Conservation (phyloP, 306 rosid genomes). For the Cicer bijugum region DNA sequence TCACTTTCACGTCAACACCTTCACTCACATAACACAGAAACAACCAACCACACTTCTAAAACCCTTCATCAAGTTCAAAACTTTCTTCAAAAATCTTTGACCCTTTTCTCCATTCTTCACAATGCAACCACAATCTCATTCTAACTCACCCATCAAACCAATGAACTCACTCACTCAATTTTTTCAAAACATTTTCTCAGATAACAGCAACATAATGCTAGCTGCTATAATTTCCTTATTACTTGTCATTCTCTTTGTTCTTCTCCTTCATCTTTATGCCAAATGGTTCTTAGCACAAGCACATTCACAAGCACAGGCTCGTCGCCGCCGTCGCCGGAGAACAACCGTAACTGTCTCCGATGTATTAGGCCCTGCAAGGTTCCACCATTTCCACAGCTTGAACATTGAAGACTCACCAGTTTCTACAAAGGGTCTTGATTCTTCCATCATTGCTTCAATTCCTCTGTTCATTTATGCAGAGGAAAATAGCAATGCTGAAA, state of each 20-base stretch:
- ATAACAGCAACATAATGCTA: constrained; percentile 78
- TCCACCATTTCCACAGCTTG: constrained; percentile 61
- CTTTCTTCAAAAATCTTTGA: constrained; percentile 3
- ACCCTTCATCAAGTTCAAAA: constrained; percentile 32
- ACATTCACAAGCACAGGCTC: constrained; percentile 47
- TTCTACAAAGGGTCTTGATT: constrained; percentile 72
- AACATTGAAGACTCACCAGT: constrained; percentile 49
- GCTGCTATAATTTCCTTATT: constrained; percentile 82
- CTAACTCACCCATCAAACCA: constrained; percentile 39
- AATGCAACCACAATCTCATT: constrained; percentile 47
- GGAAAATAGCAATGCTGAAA: not conserved
- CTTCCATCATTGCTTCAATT: constrained; percentile 57
- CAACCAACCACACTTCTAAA: constrained; percentile 9
- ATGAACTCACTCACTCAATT: constrained; percentile 49
- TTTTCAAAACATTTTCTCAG: constrained; percentile 66
- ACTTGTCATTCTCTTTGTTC: constrained; percentile 84
- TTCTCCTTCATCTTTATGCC: constrained; percentile 88
- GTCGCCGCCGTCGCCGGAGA: constrained; percentile 53
- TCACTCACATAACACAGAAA: constrained; percentile 44
- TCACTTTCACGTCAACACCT: constrained; percentile 47
- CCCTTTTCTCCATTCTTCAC: constrained; percentile 40
- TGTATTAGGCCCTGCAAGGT: constrained; percentile 61
- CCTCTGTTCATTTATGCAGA: constrained; percentile 64
- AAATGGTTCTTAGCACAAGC: constrained; percentile 81
- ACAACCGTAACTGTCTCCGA: constrained; percentile 61